A percentile compares a stretch with the other conserved stretches of the same genome.
These are phyloP conservation scores for Adansonia rubrostipa DNA, from an alignment of 441 rosid species.

Conservation along the genomic window DNA sequence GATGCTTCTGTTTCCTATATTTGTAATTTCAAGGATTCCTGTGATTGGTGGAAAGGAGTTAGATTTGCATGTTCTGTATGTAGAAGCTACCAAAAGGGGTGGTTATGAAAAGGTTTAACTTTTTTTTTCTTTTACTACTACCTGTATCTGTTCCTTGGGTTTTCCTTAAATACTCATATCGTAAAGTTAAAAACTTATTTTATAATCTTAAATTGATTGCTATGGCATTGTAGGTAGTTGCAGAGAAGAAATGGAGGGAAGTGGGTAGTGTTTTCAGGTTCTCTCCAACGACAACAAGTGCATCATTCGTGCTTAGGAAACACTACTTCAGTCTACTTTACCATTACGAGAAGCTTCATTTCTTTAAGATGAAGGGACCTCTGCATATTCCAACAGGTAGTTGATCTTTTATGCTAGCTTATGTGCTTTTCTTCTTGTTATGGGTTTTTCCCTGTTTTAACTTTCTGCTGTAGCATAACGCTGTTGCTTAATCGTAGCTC, in stretches of 20 bases:
- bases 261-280: conserved; percentile 86
- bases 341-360: conserved; percentile 91
- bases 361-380: conserved; percentile 74
- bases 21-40: conserved; percentile 68
- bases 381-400: conserved; percentile 59
- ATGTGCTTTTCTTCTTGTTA: background rate
- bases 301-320: conserved; percentile 90
- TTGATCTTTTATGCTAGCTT: background rate
- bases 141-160: background rate
- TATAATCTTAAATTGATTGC: background rate
- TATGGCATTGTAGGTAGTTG: conserved; percentile 60
- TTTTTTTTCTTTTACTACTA: background rate
- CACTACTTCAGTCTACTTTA: conserved; percentile 81
- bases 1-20: background rate
- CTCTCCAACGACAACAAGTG: conserved; percentile 94
- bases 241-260: conserved; percentile 99
- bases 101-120: conserved; percentile 81
- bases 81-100: conserved; percentile 83
- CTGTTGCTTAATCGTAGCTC: conserved; percentile 1
- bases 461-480: background rate
- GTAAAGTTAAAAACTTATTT: background rate
- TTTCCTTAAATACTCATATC: background rate
- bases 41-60: conserved; percentile 98
- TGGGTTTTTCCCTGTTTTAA: background rate
- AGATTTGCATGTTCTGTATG: conserved; percentile 90